Base-by-base conservation (phyloP, 2,329 filamentous ascomycete species). In the Pestalotiopsis sp. region DNA sequence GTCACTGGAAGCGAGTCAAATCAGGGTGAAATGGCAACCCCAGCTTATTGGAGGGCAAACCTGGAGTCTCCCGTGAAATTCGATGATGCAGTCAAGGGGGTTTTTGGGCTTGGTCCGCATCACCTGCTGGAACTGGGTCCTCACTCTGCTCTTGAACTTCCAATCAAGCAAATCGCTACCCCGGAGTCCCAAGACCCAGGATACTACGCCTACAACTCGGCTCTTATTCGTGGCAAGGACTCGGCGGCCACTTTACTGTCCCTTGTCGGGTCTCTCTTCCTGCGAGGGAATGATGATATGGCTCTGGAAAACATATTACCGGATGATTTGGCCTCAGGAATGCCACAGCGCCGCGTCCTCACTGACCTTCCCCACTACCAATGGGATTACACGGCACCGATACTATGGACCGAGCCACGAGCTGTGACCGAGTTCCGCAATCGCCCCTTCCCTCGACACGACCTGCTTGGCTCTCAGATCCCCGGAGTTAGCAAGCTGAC, bases 41-140 rank as follows among this genome's bases (percentile, higher is more conserved):
- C 31, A 6, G 17, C 41, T 12, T 73, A 73, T 36, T 73, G 71
- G 72, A 36, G 70, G 7, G 56, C 56, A 3, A 72, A 72, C 31
- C 67, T 73, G 1, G 71, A 71, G 27, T 69, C 68, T 0, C 70
- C 72, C 0, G 71, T 73, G 2, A 56, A 62, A 1, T 73, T 73
- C 45, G 52, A 65, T 4, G 60, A 71, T 3, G 70, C 71, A 1
- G 25, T 70, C 4, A n/a, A 13, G 14, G 25, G 14, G 3, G 25
- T 59, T 6, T 4, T 71, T 3, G 70, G 69, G 52, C 62, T 71
- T 27, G 70, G 70, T 20, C 70, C 70, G 12, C 69, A 71, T 58
- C 38, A 64, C 11, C 67, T 67, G 14, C 25, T 71, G 49, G 65
- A 65, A 36, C 31, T 36, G 6, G 58, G 67, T 2, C 70, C 70